Evolutionary conservation across 257 asterid genomes (phyloP).

Genomic region (Ehretia macrophylla): DNA sequence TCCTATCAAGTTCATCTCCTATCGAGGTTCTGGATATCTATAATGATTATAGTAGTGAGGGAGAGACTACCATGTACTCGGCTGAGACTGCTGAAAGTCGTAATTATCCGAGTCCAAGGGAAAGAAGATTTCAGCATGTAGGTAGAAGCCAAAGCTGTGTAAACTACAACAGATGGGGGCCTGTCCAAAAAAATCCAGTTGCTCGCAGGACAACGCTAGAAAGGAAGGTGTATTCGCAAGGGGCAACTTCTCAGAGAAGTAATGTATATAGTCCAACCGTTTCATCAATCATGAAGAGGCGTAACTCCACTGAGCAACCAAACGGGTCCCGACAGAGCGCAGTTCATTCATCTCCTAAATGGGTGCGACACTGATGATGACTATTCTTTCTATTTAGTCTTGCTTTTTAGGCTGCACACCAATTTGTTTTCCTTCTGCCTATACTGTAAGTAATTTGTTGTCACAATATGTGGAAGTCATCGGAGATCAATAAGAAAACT

Average conservation of each 20-base stretch:
- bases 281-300: constrained; percentile 86
- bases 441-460: not conserved
- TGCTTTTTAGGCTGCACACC: not conserved
- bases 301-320: constrained; percentile 27
- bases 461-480: not conserved
- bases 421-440: not conserved
- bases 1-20: constrained; percentile 55
- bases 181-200: constrained; percentile 46
- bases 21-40: constrained; percentile 34
- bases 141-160: constrained; percentile 97
- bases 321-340: constrained; percentile 51
- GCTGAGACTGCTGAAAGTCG: constrained; percentile 99
- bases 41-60: constrained; percentile 77
- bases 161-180: constrained; percentile 73
- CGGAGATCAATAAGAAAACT: too few species aligned
- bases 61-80: constrained; percentile 97
- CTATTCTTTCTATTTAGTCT: too few species aligned
- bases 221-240: constrained; percentile 79
- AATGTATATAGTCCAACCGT: constrained; percentile 96
- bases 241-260: constrained; percentile 74
- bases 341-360: constrained; percentile 77
- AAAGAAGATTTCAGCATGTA: constrained; percentile 50
- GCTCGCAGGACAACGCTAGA: constrained; percentile 59
- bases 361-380: constrained; percentile 27
- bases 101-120: constrained; percentile 71